Evolutionary conservation across 495 filamentous ascomycete species (phyloP), one percentile per base, ranked within the genome.

Genomic region (Mytilinidion resinicola): DNA sequence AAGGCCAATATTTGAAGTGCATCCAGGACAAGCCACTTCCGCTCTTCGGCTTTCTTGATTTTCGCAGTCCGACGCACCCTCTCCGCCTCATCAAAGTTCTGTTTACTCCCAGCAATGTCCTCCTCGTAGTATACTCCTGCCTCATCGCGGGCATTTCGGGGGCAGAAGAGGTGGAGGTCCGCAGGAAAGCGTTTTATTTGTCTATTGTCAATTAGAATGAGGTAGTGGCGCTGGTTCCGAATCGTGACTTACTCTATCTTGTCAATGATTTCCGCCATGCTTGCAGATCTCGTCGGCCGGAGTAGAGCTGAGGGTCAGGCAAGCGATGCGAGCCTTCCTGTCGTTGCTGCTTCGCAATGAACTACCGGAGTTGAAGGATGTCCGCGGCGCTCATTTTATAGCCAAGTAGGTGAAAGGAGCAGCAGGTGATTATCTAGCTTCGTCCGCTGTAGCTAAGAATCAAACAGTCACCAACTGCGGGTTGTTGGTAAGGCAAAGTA

Each of bases 1-100:
- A 84, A 85, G 8, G 84, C 85, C 38, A 93, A 72, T 36, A 93
- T 80, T 21, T 83, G 78, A 61, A 88, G 78, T 39, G 81, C 83
- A 43, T 80, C 77, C 38, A 89, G 78, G 20, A 82, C 78, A 36
- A 81, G 76, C 51, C 81, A 70, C 57, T 80, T 78, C 53, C 88
- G 69, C 0, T 67, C 67, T 6, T 75, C 62, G 25, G 74, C 80
- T 17, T 83, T 77, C 47, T 79, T 67, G 56, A 74, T 72, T 43
- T 67, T 67, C 35, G 49, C 33, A 57, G 36, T 41, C 9, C 49
- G 49, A 39, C 61, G 60, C 51, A 30, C 58, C 35, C 25, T 57
- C 15, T 44, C 54, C 48, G 53, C 43, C n/a, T 67, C 56, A 36
- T 57, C 60, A 14, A 49, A 10, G 9, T 55, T 41, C 12, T 35